phyloP scores from a whole-genome alignment of 1,139 yeast species.

The Hanseniaspora gamundiae region DNA sequence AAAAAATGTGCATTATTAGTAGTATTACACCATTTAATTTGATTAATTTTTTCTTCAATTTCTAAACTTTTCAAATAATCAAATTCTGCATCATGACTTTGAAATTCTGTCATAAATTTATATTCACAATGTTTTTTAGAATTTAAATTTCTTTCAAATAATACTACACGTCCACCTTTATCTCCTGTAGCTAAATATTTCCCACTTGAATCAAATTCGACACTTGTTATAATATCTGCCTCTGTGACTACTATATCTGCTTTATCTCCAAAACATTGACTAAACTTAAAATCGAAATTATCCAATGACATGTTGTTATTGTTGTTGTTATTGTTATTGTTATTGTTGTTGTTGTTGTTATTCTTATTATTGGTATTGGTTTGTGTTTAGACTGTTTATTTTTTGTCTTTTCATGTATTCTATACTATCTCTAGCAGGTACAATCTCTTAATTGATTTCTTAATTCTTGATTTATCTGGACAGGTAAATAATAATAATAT shows the following conservation, averaged over 20 bases:
- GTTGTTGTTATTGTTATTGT: slow-evolving; percentile 1
- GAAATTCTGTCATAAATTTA: slow-evolving; percentile 92
- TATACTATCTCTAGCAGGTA: too few species aligned
- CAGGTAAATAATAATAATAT: too few species aligned
- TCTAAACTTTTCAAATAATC: slow-evolving; percentile 92
- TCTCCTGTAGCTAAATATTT: slow-evolving; percentile 96
- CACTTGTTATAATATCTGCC: slow-evolving; percentile 95
- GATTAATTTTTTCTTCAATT: slow-evolving; percentile 95
- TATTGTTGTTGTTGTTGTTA: slow-evolving; percentile 1
- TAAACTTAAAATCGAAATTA: slow-evolving; percentile 39
- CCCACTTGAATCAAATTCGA: slow-evolving; percentile 92
- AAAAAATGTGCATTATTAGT: slow-evolving; percentile 81
- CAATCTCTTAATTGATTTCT: too few species aligned
- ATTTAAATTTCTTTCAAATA: slow-evolving; percentile 77
- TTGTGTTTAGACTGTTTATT: too few species aligned
- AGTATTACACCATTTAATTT: slow-evolving; percentile 90
- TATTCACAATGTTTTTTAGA: slow-evolving; percentile 71
- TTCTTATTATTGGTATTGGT: neutral
- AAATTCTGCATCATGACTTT: slow-evolving; percentile 96
- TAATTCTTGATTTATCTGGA: too few species aligned
- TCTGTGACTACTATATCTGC: slow-evolving; percentile 96
- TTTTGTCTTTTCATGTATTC: too few species aligned
- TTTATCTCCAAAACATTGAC: slow-evolving; percentile 95
- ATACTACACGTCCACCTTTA: slow-evolving; percentile 94
- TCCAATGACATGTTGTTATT: slow-evolving; percentile 12